Evolutionary conservation across 768 basidiomycete genomes (phyloP).

Genomic region (Macrolepiota fuliginosa): DNA sequence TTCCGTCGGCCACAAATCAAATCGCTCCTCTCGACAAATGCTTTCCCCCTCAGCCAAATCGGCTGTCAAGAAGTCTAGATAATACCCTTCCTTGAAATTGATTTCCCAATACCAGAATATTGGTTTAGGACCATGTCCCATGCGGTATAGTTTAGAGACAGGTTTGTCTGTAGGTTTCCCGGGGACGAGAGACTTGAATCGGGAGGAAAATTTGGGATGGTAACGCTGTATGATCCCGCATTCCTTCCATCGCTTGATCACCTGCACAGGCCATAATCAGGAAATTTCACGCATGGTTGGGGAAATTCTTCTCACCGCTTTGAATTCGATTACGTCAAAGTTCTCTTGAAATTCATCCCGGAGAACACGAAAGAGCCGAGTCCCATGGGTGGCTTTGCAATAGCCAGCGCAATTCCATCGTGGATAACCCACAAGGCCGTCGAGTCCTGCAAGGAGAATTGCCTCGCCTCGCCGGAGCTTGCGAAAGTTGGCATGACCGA

Average conservation of each 20-base stretch:
- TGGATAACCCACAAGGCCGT: too few species aligned
- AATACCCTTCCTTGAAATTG: not conserved
- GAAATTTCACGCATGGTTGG: not conserved
- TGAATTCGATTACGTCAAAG: too few species aligned
- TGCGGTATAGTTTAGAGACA: not conserved
- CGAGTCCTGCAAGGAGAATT: not conserved
- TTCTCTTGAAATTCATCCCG: too few species aligned
- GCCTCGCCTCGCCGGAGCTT: not conserved
- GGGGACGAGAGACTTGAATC: not conserved
- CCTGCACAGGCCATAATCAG: not conserved
- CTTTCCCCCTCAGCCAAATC: not conserved
- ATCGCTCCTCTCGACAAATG: not conserved
- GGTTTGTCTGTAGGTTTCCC: not conserved
- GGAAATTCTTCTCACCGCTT: not conserved
- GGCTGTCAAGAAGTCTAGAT: not conserved
- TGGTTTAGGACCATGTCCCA: not conserved
- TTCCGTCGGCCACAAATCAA: not conserved
- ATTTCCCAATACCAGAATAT: not conserved
- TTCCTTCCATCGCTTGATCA: not conserved
- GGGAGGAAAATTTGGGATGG: not conserved
- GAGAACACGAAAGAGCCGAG: too few species aligned
- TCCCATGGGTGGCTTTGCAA: too few species aligned
- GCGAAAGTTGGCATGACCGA: not conserved
- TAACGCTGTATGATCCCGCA: not conserved
- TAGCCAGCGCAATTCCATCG: too few species aligned